phyloP scores from a whole-genome alignment of 2,329 filamentous ascomycete species.

The Penicillium sp. region DNA sequence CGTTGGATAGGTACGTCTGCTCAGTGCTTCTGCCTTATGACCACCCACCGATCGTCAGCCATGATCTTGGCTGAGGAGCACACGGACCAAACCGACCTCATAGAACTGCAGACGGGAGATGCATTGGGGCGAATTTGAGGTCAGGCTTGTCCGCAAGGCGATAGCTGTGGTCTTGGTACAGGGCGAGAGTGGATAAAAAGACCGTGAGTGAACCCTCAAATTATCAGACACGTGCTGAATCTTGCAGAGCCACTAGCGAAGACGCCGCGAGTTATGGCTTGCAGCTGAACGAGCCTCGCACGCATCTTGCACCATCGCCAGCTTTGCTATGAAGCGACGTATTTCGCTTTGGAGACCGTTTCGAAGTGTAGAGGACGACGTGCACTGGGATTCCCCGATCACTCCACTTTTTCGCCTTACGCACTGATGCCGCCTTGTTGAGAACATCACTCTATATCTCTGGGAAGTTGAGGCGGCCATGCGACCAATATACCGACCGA shows the following conservation, averaged over 20 bases:
- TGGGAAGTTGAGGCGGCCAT: neutral
- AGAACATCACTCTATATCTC: neutral
- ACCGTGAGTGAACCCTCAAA: neutral
- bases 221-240: neutral
- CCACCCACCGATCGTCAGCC: neutral
- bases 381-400: neutral
- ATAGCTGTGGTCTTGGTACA: too few relatives aligned
- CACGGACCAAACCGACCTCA: too few relatives aligned
- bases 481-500: neutral
- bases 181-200: neutral
- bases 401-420: neutral
- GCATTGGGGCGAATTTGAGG: neutral
- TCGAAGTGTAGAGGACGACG: neutral
- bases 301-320: neutral
- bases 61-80: too few relatives aligned
- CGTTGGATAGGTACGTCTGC: neutral
- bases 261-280: too few relatives aligned
- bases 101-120: neutral
- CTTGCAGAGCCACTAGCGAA: neutral
- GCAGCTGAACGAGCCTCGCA: neutral
- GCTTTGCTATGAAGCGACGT: neutral
- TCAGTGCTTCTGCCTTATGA: neutral
- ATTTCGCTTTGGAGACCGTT: neutral
- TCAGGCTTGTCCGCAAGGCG: too few relatives aligned
- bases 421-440: neutral